Base-by-base conservation (phyloP, 768 basidiomycete genomes). In the Lactarius quietus region DNA sequence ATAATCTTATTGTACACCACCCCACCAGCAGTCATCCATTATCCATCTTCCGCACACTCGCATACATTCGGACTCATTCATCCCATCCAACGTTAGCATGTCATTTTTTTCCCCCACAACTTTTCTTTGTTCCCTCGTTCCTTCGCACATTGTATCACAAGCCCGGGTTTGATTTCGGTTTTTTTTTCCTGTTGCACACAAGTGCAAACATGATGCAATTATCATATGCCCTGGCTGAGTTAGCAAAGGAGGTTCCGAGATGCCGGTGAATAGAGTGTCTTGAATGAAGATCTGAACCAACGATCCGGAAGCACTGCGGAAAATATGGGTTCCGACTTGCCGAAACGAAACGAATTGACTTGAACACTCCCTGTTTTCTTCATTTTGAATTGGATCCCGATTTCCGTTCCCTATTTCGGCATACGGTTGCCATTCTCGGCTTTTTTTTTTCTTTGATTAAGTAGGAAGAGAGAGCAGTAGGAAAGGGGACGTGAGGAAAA, bases 11-110 rank as follows among this genome's bases (percentile, higher is more conserved):
- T 67, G 65, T 66, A 63, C 62, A 59, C 56, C 43, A 62, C 38
- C 41, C 41, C 68, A 68, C 57, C 33, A 39, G 26, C 63, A 61
- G 20, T 28, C 48, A 33, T 23, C 48, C 63, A 60, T 59, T 58
- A 57, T 68, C 62, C 69, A 62, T 48, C 41, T 52, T 53, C 55
- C 31, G 56, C 66, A 63, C 59, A 20, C 68, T 59, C 66, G 36
- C 61, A 66, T 66, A 66, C 66, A 69, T 68, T 64, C 55, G 69
- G 69, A 69, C 69, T 65, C 59, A 58, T 52, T 63, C 67, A 68
- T 62, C 61, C 58, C 61, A 68, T 51, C 39, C 67, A 39, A 45
- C 36, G 43, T 54, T 15, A 51, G 63, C 69, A 69, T 65, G 66
- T 51, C 68, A 62, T 53, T 53, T 61, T 35, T 60, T 57, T 59